These are phyloP conservation scores for Rhexocercosporidium sp. DNA, from an alignment of 2,329 filamentous ascomycete genomes.

Conservation along the genomic window DNA sequence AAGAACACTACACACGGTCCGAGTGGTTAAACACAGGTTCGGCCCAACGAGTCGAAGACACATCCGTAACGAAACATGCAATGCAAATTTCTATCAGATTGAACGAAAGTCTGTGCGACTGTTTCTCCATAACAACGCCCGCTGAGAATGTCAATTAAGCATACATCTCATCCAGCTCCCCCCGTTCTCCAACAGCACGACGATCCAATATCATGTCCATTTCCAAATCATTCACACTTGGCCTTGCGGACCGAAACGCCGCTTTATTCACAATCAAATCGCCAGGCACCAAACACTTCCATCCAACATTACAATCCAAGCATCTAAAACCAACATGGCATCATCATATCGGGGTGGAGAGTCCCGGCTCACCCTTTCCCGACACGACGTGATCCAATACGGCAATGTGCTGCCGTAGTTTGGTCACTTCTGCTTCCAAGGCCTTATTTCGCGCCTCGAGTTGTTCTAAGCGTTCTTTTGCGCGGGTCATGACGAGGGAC, in stretches of 20 bases:
- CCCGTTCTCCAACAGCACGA: background rate
- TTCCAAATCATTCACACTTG: background rate
- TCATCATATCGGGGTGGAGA: background rate
- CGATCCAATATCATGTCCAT: background rate
- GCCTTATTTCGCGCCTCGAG: slow-evolving; percentile 30
- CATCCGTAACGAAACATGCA: too few species aligned
- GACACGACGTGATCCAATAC: slow-evolving; percentile 32
- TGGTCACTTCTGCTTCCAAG: slow-evolving; percentile 30
- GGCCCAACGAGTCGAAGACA: too few species aligned
- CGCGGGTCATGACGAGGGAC: slow-evolving; percentile 34
- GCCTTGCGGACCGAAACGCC: background rate
- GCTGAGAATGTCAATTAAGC: background rate
- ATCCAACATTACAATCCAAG: background rate
- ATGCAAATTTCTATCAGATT: too few species aligned
- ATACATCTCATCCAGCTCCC: background rate
- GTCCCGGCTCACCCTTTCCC: slow-evolving; percentile 8
- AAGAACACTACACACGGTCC: too few species aligned
- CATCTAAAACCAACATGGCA: background rate
- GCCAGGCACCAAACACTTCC: background rate
- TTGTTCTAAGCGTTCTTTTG: slow-evolving; percentile 34
- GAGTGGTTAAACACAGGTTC: too few species aligned
- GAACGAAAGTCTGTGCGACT: too few species aligned
- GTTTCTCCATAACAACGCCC: too few species aligned
- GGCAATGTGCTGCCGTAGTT: slow-evolving; percentile 31
- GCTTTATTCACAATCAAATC: background rate